Percentiles rank a stretch among this genome's conserved stretches.
Conservation (phyloP, 164 flowering plant species). For the Tetrastigma voinierianum region DNA sequence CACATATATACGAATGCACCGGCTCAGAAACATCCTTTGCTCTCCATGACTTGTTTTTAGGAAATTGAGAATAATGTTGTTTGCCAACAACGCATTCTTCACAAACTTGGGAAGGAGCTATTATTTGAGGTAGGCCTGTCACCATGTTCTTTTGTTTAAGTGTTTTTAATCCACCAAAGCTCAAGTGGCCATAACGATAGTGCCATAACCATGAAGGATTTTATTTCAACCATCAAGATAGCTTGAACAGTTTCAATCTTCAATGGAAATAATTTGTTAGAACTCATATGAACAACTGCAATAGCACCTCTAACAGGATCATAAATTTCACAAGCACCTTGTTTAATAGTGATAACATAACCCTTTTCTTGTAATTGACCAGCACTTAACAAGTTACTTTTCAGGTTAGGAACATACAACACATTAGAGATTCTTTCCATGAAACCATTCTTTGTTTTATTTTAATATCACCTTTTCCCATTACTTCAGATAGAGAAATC, state of each 20-base stretch:
- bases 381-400: slow-evolving; percentile 3
- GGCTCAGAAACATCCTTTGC: slow-evolving; percentile 9
- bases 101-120: slow-evolving; percentile 6
- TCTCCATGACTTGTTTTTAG: slow-evolving; percentile 10
- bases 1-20: slow-evolving; percentile 11
- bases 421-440: background rate
- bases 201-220: no score
- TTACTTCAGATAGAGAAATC: slow-evolving; percentile 1
- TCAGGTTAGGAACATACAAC: slow-evolving; percentile 4
- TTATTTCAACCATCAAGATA: background rate
- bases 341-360: background rate
- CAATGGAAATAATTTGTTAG: slow-evolving; percentile 13
- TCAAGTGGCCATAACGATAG: no score
- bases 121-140: slow-evolving; percentile 5
- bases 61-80: background rate
- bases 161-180: no score
- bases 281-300: no score
- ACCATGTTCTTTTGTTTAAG: no score
- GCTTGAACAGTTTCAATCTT: slow-evolving; percentile 6
- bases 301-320: no score
- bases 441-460: slow-evolving; percentile 15
- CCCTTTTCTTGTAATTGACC: background rate
- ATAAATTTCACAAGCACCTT: no score
- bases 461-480: slow-evolving; percentile 12
- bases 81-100: background rate